Percentiles rank a stretch among this genome's conserved stretches.
Conservation (phyloP, 2,329 filamentous ascomycete species). For the Sporothrix protearum region DNA sequence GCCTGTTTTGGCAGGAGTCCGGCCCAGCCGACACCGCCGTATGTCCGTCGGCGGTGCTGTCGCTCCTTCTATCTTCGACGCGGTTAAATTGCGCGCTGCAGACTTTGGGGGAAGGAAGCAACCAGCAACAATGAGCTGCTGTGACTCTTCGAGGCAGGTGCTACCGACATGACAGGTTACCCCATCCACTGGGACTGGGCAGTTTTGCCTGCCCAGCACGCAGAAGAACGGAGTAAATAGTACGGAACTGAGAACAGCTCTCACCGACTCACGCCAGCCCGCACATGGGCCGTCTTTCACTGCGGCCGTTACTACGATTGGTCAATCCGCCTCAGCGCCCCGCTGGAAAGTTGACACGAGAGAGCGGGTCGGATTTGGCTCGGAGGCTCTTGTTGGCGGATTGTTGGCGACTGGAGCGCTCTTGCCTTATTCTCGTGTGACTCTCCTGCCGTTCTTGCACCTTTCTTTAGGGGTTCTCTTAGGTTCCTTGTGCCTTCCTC, state of each 20-base stretch:
- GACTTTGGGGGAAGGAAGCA: neutral
- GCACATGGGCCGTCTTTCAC: neutral
- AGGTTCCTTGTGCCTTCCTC: neutral
- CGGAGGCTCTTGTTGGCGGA: too few species aligned
- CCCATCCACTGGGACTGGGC: neutral
- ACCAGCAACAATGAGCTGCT: neutral
- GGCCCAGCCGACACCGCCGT: slow-evolving; percentile 8
- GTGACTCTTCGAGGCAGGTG: slow-evolving; percentile 5
- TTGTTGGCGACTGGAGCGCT: neutral
- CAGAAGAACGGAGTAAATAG: neutral
- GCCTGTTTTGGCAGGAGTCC: neutral
- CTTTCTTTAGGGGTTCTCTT: neutral
- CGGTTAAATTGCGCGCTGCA: neutral
- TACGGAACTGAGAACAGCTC: neutral
- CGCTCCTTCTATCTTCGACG: neutral
- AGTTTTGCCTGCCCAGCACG: neutral
- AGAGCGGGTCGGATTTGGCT: slow-evolving; percentile 6
- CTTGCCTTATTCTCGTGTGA: neutral
- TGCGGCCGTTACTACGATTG: neutral
- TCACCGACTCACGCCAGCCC: slow-evolving; percentile 11
- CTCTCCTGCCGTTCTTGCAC: neutral
- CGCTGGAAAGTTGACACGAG: neutral
- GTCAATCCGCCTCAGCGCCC: neutral
- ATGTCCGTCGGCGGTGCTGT: neutral
- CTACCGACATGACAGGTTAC: neutral